A percentile compares a stretch with the other conserved stretches of the same genome.
Conservation (phyloP, 306 rosid species). For the Argentina anserina region DNA sequence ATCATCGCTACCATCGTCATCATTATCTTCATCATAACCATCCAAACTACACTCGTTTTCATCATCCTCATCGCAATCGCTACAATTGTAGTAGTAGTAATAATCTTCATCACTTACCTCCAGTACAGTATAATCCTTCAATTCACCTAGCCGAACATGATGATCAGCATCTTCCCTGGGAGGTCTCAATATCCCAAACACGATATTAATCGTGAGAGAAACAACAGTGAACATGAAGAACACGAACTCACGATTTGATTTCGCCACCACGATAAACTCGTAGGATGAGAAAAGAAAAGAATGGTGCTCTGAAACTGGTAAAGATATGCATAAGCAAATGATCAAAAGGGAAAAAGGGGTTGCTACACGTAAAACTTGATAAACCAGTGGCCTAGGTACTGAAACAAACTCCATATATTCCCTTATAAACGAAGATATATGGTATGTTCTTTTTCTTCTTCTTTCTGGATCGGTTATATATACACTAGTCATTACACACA, state of each 20-base stretch:
- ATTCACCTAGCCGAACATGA: background rate
- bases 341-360: background rate
- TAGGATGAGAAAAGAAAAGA: constrained; percentile 15
- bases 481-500: no score
- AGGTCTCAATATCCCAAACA: constrained; percentile 17
- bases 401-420: constrained; percentile 13
- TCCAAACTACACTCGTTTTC: constrained; percentile 9
- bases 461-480: no score
- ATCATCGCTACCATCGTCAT: constrained; percentile 10
- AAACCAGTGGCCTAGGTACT: background rate
- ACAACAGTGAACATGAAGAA: constrained; percentile 27
- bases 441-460: background rate
- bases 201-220: constrained; percentile 7
- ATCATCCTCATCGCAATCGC: constrained; percentile 1
- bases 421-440: background rate
- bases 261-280: constrained; percentile 14
- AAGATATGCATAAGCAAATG: background rate
- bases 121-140: background rate
- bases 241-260: constrained; percentile 13
- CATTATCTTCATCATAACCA: constrained; percentile 34
- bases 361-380: background rate
- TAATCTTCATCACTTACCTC: background rate
- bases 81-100: background rate
- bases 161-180: constrained; percentile 7
- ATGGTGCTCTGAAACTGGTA: constrained; percentile 14